Percentiles rank a stretch among this genome's conserved stretches.
phyloP scores from a whole-genome alignment of 2,329 filamentous ascomycete species.

The Hypomyces rosellus region DNA sequence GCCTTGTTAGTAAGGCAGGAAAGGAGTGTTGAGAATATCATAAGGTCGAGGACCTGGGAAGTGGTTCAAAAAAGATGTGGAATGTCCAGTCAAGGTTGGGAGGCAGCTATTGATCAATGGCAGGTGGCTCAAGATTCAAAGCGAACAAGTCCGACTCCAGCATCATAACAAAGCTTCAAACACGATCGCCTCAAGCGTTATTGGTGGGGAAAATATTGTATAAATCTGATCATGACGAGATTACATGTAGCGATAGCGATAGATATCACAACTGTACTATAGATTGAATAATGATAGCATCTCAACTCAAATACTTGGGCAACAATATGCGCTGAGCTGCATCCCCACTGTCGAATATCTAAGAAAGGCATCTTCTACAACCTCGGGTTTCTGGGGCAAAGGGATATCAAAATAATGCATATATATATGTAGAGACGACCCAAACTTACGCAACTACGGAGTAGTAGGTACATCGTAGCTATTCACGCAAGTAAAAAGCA shows the following conservation, averaged over 20 bases:
- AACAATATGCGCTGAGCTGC: too few species aligned
- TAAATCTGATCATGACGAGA: not conserved
- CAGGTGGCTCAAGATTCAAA: constrained; percentile 28
- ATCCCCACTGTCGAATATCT: too few species aligned
- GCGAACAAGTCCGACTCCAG: too few species aligned
- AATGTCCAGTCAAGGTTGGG: constrained; percentile 48
- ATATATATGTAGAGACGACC: too few species aligned
- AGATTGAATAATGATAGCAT: not conserved
- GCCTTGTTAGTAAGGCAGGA: constrained; percentile 70
- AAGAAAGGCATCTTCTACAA: too few species aligned
- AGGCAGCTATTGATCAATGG: constrained; percentile 61
- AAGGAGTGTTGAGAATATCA: constrained; percentile 68
- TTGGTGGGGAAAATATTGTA: not conserved
- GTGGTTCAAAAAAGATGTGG: constrained; percentile 71
- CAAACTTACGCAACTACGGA: too few species aligned
- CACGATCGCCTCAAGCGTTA: not conserved
- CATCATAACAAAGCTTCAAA: too few species aligned
- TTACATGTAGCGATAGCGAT: constrained; percentile 1
- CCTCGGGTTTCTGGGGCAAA: too few species aligned
- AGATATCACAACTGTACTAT: not conserved
- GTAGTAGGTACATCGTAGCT: too few species aligned
- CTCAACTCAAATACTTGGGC: too few species aligned
- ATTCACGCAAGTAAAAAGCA: too few species aligned
- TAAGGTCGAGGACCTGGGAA: constrained; percentile 76
- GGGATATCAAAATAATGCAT: too few species aligned